phyloP scores from a whole-genome alignment of 2,329 filamentous ascomycete genomes.

The Drechslera avenae region DNA sequence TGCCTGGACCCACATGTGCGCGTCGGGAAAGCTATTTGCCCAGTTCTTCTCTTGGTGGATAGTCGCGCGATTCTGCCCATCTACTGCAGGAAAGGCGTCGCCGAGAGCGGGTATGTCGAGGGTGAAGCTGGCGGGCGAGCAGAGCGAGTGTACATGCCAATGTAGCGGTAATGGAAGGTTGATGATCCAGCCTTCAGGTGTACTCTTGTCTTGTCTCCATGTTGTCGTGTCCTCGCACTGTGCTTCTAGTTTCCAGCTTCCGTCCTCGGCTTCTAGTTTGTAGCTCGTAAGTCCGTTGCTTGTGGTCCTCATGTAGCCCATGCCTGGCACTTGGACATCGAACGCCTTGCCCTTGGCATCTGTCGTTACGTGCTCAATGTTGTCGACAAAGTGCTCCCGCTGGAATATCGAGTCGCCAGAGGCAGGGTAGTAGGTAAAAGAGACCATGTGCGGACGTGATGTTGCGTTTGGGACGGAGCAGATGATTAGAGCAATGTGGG shows the following conservation, averaged over 20 bases:
- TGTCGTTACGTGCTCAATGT: slow-evolving; percentile 43
- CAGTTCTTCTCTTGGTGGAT: slow-evolving; percentile 60
- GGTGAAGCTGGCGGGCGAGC: slow-evolving; percentile 48
- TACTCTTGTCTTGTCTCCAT: slow-evolving; percentile 46
- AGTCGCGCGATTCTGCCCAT: slow-evolving; percentile 43
- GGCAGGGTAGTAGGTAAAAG: slow-evolving; percentile 56
- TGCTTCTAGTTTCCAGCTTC: slow-evolving; percentile 48
- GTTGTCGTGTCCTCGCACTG: slow-evolving; percentile 47
- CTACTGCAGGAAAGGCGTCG: slow-evolving; percentile 22
- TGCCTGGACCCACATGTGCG: slow-evolving; percentile 49
- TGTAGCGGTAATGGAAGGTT: slow-evolving; percentile 56
- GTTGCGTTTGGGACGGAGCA: slow-evolving; percentile 53
- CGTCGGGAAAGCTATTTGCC: slow-evolving; percentile 53
- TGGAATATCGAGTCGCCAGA: slow-evolving; percentile 44
- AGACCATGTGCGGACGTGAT: slow-evolving; percentile 52
- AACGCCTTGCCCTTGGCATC: slow-evolving; percentile 45
- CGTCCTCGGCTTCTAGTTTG: slow-evolving; percentile 29
- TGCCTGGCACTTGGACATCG: slow-evolving; percentile 47
- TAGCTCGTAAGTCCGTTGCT: slow-evolving; percentile 49
- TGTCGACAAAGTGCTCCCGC: slow-evolving; percentile 51
- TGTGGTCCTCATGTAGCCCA: slow-evolving; percentile 48
- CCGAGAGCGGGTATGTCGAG: slow-evolving; percentile 46
- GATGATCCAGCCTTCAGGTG: slow-evolving; percentile 55
- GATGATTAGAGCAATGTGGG: slow-evolving; percentile 54
- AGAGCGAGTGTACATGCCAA: slow-evolving; percentile 58